phyloP scores from a whole-genome alignment of 495 filamentous ascomycete species.

The Penicillium canescens region DNA sequence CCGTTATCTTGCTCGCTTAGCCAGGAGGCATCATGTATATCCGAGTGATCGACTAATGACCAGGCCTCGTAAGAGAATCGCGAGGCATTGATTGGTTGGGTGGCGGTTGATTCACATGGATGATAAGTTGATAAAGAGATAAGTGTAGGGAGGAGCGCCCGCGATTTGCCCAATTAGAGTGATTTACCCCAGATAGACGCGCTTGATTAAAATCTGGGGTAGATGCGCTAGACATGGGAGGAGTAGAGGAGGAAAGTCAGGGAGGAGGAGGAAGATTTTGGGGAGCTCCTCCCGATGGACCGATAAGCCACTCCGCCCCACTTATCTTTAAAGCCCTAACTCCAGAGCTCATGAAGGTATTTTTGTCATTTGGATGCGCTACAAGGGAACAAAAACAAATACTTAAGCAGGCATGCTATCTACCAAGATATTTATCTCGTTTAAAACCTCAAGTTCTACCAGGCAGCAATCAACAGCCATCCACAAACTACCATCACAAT shows the following conservation, averaged over 20 bases:
- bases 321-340: background rate
- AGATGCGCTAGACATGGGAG: constrained; percentile 14
- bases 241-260: constrained; percentile 7
- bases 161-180: constrained; percentile 3
- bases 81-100: constrained; percentile 19
- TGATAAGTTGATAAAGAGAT: constrained; percentile 8
- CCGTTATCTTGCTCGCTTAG: constrained; percentile 5
- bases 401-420: background rate
- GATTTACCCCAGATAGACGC: constrained; percentile 5
- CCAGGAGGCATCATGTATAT: background rate
- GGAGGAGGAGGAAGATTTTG: background rate
- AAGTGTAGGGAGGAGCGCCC: constrained; percentile 12
- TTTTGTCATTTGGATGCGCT: background rate
- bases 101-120: constrained; percentile 1
- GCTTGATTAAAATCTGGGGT: constrained; percentile 15
- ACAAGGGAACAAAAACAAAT: background rate
- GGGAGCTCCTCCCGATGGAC: constrained; percentile 26
- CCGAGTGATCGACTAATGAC: constrained; percentile 12
- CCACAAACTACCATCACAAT: constrained; percentile 14
- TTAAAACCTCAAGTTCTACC: background rate
- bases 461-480: background rate
- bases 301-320: background rate
- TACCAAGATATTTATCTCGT: background rate
- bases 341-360: constrained; percentile 1
- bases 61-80: constrained; percentile 9